Conservation (phyloP, 805 yeast genomes). For the Wilhelminamyces savonicus region DNA sequence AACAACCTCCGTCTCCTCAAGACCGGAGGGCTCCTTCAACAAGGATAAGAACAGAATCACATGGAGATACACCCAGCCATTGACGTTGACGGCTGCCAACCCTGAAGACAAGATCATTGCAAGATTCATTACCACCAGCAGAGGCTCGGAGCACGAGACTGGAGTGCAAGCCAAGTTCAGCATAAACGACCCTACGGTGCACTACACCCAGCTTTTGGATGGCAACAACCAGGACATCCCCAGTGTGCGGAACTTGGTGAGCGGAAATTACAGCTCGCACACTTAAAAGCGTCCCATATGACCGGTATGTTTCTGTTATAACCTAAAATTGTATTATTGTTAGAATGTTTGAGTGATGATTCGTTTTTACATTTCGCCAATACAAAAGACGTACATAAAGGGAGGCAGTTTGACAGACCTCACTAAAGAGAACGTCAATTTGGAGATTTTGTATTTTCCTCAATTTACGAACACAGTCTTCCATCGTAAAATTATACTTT, state of each 20-base stretch:
- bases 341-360: no score
- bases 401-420: no score
- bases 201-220: conserved; percentile 33
- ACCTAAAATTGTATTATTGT: no score
- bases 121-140: conserved; percentile 71
- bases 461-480: no score
- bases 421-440: no score
- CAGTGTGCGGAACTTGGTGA: conserved; percentile 39
- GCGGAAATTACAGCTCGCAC: conserved; percentile 45
- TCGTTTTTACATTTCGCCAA: no score
- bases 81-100: conserved; percentile 35
- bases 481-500: no score
- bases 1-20: conserved; percentile 71
- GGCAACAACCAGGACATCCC: conserved; percentile 30
- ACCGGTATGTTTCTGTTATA: no score
- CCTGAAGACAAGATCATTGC: conserved; percentile 64
- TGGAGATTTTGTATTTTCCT: no score
- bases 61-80: conserved; percentile 58
- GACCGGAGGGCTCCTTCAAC: conserved; percentile 89
- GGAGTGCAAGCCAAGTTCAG: conserved; percentile 69
- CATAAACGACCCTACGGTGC: conserved; percentile 39
- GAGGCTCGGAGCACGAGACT: conserved; percentile 62
- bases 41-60: conserved; percentile 80
- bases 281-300: no score
- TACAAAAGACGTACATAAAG: no score